phyloP scores from a whole-genome alignment of 768 basidiomycete species.

The Galerina sulciceps region DNA sequence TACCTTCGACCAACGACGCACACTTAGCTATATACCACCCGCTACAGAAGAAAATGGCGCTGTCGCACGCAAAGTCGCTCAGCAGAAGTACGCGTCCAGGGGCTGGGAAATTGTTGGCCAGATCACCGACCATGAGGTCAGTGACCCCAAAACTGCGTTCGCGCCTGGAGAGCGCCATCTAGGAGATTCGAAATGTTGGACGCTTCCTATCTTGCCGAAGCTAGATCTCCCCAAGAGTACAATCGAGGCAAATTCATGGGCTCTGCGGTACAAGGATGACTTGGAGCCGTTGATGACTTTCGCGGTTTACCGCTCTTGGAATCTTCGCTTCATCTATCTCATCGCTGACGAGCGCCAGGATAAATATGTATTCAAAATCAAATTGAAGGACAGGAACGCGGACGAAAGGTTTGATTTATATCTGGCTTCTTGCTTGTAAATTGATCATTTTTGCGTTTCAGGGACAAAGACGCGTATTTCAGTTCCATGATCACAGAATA shows the following conservation, averaged over 20 bases:
- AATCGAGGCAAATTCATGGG: constrained; percentile 8
- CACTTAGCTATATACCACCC: not conserved
- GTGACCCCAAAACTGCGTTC: constrained; percentile 21
- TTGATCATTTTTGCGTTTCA: too few relatives aligned
- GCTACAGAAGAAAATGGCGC: constrained; percentile 10
- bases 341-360: not conserved
- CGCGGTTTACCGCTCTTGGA: not conserved
- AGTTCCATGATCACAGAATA: too few relatives aligned
- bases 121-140: not conserved
- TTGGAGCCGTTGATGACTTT: not conserved
- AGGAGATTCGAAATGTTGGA: constrained; percentile 33
- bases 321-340: not conserved
- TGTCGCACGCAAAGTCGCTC: not conserved
- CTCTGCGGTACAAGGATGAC: not conserved
- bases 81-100: constrained; percentile 36
- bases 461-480: too few relatives aligned
- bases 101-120: constrained; percentile 34
- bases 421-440: too few relatives aligned
- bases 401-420: too few relatives aligned
- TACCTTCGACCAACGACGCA: constrained; percentile 36
- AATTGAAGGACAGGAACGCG: too few relatives aligned
- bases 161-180: constrained; percentile 28
- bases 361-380: not conserved
- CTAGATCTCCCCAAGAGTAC: constrained; percentile 11
- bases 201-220: constrained; percentile 3